Evolutionary conservation across 2,329 filamentous ascomycete species (phyloP).

Genomic region (Aspergillus ochraceoroseus): DNA sequence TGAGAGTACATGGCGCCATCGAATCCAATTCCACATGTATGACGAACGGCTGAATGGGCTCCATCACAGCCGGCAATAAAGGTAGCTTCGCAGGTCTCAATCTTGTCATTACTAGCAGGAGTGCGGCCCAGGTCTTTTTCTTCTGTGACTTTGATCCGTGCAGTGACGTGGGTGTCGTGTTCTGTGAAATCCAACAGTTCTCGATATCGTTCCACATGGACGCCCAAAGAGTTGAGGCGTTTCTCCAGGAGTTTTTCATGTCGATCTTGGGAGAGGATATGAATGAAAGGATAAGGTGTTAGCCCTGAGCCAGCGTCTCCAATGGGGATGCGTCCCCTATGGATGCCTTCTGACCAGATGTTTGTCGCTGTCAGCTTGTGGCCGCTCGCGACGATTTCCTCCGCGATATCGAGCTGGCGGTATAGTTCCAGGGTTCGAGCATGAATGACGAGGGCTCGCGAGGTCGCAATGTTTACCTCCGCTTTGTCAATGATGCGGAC

Average conservation of each 20-base stretch:
- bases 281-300: constrained; percentile 32
- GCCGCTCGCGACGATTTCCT: constrained; percentile 37
- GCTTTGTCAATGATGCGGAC: constrained; percentile 48
- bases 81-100: constrained; percentile 30
- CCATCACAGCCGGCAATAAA: constrained; percentile 54
- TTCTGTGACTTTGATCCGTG: constrained; percentile 12
- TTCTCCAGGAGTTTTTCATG: constrained; percentile 31
- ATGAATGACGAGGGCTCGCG: constrained; percentile 46
- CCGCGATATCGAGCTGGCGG: constrained; percentile 42
- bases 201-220: constrained; percentile 27
- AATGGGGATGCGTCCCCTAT: constrained; percentile 24
- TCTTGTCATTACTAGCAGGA: constrained; percentile 13
- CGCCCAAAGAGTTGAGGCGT: constrained; percentile 24
- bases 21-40: constrained; percentile 38
- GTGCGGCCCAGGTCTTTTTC: neutral
- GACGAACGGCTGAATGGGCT: constrained; percentile 48
- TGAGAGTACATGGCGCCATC: constrained; percentile 44
- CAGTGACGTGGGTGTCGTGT: constrained; percentile 22
- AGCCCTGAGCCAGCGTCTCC: constrained; percentile 23
- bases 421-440: constrained; percentile 50
- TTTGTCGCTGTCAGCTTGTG: constrained; percentile 38
- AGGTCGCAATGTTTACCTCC: constrained; percentile 33
- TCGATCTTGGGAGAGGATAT: constrained; percentile 27
- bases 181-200: constrained; percentile 27
- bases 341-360: constrained; percentile 31